Evolutionary conservation across 2,329 filamentous ascomycete genomes (phyloP).

Genomic region (Tolypocladium ophioglossoides): DNA sequence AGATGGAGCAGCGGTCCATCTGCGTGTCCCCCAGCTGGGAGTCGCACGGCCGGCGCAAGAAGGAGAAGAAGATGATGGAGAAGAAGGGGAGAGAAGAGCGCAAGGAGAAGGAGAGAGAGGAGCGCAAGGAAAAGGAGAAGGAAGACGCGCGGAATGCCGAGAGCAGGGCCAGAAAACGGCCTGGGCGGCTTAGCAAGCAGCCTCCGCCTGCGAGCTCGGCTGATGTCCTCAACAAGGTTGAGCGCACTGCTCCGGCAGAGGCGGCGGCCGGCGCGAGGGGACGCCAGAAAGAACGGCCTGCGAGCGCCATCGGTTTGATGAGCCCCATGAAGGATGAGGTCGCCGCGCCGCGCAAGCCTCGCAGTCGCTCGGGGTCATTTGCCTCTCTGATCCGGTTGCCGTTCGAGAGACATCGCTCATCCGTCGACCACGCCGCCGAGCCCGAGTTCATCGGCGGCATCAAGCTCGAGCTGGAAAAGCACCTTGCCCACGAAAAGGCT

Average conservation of each 20-base stretch:
- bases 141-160: conserved; percentile 13
- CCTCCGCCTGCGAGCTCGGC: conserved; percentile 2
- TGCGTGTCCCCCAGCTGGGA: conserved; percentile 56
- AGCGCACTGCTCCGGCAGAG: neutral
- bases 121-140: conserved; percentile 6
- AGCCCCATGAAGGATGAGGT: conserved; percentile 12
- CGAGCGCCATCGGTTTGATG: conserved; percentile 15
- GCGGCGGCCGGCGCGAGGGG: neutral
- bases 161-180: conserved; percentile 11
- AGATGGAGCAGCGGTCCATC: conserved; percentile 26
- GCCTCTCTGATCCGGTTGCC: conserved; percentile 23
- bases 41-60: conserved; percentile 41
- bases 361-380: conserved; percentile 25
- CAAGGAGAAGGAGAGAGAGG: conserved; percentile 3
- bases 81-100: conserved; percentile 9
- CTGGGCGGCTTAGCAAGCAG: conserved; percentile 1
- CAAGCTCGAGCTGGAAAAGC: conserved; percentile 28
- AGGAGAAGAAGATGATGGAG: conserved; percentile 36
- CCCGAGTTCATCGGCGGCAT: conserved; percentile 29
- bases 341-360: conserved; percentile 9
- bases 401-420: conserved; percentile 22
- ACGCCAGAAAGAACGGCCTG: conserved; percentile 8
- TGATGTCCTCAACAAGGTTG: conserved; percentile 3
- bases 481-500: conserved; percentile 19
- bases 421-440: conserved; percentile 18